Base-by-base conservation (phyloP, 2,329 filamentous ascomycete species). In the Microascus cirrosus region DNA sequence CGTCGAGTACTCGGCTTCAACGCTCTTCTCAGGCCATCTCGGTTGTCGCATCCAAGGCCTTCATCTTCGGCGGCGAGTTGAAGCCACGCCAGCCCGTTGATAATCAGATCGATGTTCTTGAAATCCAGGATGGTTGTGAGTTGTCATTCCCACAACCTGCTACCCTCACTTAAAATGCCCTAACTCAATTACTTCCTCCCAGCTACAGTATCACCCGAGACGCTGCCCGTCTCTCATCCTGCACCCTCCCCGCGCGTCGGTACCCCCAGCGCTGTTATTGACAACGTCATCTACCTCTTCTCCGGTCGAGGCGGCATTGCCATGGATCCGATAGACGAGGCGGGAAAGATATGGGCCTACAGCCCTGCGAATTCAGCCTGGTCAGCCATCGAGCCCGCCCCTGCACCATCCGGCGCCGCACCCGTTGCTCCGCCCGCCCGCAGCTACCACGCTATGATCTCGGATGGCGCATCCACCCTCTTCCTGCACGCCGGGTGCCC, bases 401-500 rank as follows among this genome's bases (percentile, higher is more conserved):
- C 34, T 7, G 34, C 34, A 42, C 3, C 36, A 42, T 42, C 36
- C 2, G 59, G 64, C 11, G 59, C 70, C 2, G 60, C 67, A 0
- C 66, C 68, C 0, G 66, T 72, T 0, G 74, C 70, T 55, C 83
- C 79, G 1, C 60, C 62, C 13, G 64, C 64, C 2, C 76, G 84
- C 34, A 85, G 81, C 67, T 86, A 86, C 62, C 83, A 87, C 65
- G 69, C 71, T 55, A 66, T 70, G 34, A 64, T 75, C n/a, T 68
- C 73, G 1, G 72, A 70, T 55, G 63, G 64, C 18, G 42, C 24
- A 0, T 71, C 75, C 18, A 78, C 68, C 0, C 65, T 87, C 32
- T 86, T 76, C 65, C 45, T 87, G 13, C 83, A 87, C 63, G 80
- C 82, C 1, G 83, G 84, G 0, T 87, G 83, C 60, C 79, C 82